phyloP scores from a whole-genome alignment of 148 eudicot genomes.

The Silene conica region DNA sequence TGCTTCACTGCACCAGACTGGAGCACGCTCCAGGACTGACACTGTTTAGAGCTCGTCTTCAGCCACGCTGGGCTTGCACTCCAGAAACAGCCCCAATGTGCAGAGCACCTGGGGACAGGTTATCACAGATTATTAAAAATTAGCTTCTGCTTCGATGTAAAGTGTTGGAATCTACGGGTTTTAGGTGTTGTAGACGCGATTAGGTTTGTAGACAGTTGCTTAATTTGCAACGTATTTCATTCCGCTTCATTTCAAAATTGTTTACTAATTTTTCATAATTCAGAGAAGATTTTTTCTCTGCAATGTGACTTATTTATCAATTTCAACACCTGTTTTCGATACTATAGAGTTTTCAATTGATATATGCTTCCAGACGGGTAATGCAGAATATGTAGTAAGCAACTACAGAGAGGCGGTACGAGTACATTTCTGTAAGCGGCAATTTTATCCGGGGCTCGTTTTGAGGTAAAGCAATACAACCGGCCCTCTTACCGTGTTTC shows the following conservation, averaged over 20 bases:
- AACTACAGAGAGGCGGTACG: constrained; percentile 14
- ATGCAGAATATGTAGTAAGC: constrained; percentile 20
- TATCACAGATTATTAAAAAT: background rate
- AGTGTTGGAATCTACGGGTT: background rate
- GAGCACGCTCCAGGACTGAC: constrained; percentile 38
- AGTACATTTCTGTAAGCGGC: background rate
- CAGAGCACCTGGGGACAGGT: background rate
- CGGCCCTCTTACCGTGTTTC: too few species aligned
- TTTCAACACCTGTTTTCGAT: background rate
- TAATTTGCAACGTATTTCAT: constrained; percentile 7
- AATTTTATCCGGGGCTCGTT: too few species aligned
- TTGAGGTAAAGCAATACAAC: too few species aligned
- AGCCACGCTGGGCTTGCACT: too few species aligned
- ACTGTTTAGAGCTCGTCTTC: background rate
- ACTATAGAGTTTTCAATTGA: background rate
- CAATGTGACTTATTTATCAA: constrained; percentile 13
- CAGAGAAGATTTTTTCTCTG: background rate
- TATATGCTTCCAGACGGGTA: background rate
- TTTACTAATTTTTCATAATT: constrained; percentile 13
- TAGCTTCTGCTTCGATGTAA: constrained; percentile 23
- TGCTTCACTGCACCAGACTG: constrained; percentile 33
- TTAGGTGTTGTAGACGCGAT: background rate
- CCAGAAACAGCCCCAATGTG: too few species aligned
- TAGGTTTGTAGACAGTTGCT: background rate
- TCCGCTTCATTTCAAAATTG: constrained; percentile 15